Evolutionary conservation across 306 rosid genomes (phyloP).

Genomic region (Ammopiptanthus mongolicus): DNA sequence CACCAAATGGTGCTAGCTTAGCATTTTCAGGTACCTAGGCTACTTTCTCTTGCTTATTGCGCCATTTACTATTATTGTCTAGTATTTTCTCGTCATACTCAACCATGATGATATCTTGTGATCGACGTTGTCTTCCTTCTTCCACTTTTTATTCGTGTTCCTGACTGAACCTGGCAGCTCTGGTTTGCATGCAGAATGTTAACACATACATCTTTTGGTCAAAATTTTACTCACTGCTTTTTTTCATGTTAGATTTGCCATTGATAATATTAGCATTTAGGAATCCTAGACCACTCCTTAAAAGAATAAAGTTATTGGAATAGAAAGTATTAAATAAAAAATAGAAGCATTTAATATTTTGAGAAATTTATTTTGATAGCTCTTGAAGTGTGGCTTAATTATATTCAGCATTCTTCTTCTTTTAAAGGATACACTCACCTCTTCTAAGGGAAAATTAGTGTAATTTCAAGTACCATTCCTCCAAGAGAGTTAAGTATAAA

Average conservation of each 20-base stretch:
- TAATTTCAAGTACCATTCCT: too few relatives aligned
- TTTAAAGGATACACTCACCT: too few relatives aligned
- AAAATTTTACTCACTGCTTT: too few relatives aligned
- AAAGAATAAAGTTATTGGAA: too few relatives aligned
- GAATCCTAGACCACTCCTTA: not conserved
- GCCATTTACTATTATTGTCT: not conserved
- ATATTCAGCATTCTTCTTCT: too few relatives aligned
- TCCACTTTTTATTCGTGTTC: not conserved
- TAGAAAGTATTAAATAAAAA: not conserved
- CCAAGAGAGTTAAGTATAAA: too few relatives aligned
- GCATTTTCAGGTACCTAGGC: not conserved
- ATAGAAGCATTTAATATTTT: too few relatives aligned
- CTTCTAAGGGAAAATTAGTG: too few relatives aligned
- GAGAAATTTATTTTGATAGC: too few relatives aligned
- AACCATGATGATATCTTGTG: not conserved
- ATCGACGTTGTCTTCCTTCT: not conserved
- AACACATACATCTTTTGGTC: not conserved
- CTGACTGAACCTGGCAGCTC: not conserved
- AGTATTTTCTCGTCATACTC: not conserved
- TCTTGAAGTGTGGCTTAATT: too few relatives aligned
- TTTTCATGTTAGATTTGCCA: not conserved
- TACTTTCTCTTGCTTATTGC: conserved; percentile 25
- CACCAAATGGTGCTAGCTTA: not conserved
- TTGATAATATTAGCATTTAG: not conserved
- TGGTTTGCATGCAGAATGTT: not conserved